Conservation (phyloP, 169 alveolate genomes). For the Cryptosporidium felis region DNA sequence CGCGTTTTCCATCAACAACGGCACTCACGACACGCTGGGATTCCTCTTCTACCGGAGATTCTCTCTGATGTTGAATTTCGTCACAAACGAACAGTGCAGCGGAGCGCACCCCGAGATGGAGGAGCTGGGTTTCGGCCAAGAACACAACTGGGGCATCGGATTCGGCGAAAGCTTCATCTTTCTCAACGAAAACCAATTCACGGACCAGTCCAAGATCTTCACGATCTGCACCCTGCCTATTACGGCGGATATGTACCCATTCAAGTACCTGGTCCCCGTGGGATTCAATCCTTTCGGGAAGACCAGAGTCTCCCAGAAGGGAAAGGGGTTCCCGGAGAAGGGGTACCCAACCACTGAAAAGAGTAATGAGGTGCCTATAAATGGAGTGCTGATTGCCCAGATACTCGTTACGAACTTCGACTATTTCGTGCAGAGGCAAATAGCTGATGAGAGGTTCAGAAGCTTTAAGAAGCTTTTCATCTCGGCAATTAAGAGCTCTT, state of each 20-base stretch:
- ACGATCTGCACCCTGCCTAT: constrained; percentile 4
- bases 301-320: constrained; percentile 13
- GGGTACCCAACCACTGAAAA: constrained; percentile 29
- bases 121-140: neutral
- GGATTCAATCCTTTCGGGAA: neutral
- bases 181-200: neutral
- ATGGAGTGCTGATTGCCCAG: constrained; percentile 45
- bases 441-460: constrained; percentile 42
- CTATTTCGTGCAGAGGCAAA: constrained; percentile 38
- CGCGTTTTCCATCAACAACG: constrained; percentile 48
- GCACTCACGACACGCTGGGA: constrained; percentile 54
- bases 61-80: constrained; percentile 11
- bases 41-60: constrained; percentile 11
- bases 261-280: neutral
- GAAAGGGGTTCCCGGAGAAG: constrained; percentile 34
- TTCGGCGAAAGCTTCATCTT: constrained; percentile 10
- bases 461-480: constrained; percentile 23
- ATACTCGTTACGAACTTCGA: constrained; percentile 31
- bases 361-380: constrained; percentile 3
- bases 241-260: neutral
- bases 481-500: constrained; percentile 33
- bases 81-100: constrained; percentile 29
- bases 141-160: constrained; percentile 57
- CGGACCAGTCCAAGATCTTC: neutral
- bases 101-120: constrained; percentile 38